Base-by-base conservation (phyloP, 768 basidiomycete species). In the Mrakia blollopis region DNA sequence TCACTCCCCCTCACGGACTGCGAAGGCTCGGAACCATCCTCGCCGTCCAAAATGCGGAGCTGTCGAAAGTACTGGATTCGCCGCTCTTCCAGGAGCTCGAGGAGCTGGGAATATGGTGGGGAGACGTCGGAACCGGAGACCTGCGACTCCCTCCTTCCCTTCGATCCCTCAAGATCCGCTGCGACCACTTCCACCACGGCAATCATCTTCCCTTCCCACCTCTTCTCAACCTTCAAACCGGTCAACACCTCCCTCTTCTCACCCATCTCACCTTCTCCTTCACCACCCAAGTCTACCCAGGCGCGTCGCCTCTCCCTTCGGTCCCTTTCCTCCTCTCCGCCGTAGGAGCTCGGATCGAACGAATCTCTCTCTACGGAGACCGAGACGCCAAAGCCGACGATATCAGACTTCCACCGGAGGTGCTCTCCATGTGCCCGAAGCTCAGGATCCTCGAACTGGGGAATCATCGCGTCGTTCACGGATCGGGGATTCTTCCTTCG, bases 171-270 rank as follows among this genome's bases (percentile, higher is more conserved):
- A 23, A 61, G 47, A 50, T 75, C 65, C 74, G 74, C 21, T 69
- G 67, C 68, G 74, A 75, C 28, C 65, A 75, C 37, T 75, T 69
- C 52, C n/a, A 60, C 35, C 74, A 75, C 13, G 74, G 67, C 35
- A 73, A 73, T 44, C 57, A 73, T 28, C 9, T 73, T 25, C n/a
- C 41, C 14, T 25, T 73, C 41, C 60, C 72, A 11, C 32, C 37
- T n/a, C n/a, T 62, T 37, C 35, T 28, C 18, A 8, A 30, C 39
- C n/a, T 28, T 7, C 8, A 52, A 23, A 52, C 44, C 25, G 32
- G 52, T 7, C 30, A 4, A 16, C 60, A 70, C 32, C 52, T 75
- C 13, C 74, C 74, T 9, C 10, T 21, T 6, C 68, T 75, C n/a
- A 44, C 25, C 35, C 47, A 50, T 14, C 74, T 75, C 23, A 8